Conservation (phyloP, 441 rosid genomes). For the Capsella rubella region DNA sequence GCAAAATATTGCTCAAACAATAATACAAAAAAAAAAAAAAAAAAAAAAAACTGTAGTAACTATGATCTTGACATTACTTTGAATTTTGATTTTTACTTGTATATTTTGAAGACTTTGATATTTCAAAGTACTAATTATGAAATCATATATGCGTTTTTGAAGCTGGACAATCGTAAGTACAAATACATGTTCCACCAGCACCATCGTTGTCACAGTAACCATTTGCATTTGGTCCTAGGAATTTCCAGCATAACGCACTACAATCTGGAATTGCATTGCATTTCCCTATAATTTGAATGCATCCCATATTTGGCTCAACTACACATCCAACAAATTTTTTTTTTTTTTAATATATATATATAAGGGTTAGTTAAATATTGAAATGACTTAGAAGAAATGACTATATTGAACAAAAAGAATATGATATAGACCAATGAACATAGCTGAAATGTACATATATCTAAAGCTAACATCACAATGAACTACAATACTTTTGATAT, state of each 20-base stretch:
- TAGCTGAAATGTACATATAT: neutral
- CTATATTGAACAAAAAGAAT: neutral
- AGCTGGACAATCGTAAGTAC: neutral
- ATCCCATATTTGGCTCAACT: conserved; percentile 28
- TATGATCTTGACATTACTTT: neutral
- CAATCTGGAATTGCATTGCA: neutral
- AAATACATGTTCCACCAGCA: neutral
- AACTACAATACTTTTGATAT: neutral
- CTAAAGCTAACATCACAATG: neutral
- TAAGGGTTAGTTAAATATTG: no score
- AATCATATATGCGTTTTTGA: neutral
- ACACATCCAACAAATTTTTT: neutral
- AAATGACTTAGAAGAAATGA: neutral
- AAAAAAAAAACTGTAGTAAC: no score
- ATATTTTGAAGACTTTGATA: neutral
- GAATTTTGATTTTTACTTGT: neutral
- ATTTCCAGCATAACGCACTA: neutral
- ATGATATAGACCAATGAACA: neutral
- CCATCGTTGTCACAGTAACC: neutral
- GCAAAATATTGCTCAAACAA: neutral
- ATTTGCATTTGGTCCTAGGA: neutral
- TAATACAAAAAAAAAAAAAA: neutral
- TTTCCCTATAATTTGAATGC: neutral
- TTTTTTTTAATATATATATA: no score
- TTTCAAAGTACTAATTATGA: neutral